A percentile compares a stretch with the other conserved stretches of the same genome.
phyloP scores from a whole-genome alignment of 805 yeast genomes.

The Candida quercuum region DNA sequence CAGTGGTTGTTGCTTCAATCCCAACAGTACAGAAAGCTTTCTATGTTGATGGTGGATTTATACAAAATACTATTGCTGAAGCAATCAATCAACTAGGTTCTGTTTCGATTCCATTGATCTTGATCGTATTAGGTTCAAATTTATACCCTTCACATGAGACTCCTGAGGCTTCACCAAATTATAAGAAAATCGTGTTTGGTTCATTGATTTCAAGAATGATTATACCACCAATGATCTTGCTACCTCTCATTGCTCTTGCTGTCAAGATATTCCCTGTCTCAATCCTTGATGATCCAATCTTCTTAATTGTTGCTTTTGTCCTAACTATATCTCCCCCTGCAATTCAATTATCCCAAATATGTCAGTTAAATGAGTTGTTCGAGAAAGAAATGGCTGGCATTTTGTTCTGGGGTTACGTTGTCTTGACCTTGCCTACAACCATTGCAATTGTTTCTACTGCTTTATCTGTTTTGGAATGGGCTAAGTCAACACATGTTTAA shows the following conservation, averaged over 20 bases:
- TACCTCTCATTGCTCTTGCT: constrained; percentile 60
- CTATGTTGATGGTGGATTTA: constrained; percentile 53
- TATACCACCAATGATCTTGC: constrained; percentile 59
- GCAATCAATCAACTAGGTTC: constrained; percentile 64
- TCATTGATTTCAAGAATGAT: constrained; percentile 76
- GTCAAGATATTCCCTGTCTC: constrained; percentile 63
- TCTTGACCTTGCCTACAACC: constrained; percentile 71
- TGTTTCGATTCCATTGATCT: constrained; percentile 72
- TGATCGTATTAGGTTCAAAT: constrained; percentile 76
- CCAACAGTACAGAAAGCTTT: constrained; percentile 52
- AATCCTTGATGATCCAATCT: constrained; percentile 77
- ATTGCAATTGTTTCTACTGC: constrained; percentile 66
- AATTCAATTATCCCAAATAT: constrained; percentile 75
- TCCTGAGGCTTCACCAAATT: constrained; percentile 60
- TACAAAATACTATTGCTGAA: constrained; percentile 59
- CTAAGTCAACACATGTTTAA: constrained; percentile 8
- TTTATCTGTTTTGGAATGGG: constrained; percentile 42
- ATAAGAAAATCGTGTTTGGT: constrained; percentile 58
- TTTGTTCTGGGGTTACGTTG: constrained; percentile 76
- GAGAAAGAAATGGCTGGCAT: constrained; percentile 83
- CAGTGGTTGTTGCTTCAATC: constrained; percentile 65
- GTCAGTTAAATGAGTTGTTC: constrained; percentile 68
- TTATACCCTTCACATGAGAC: constrained; percentile 62
- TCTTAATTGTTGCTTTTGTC: constrained; percentile 68
- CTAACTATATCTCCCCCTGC: constrained; percentile 81